phyloP scores from a whole-genome alignment of 768 basidiomycete species.

The Leccinum barrowsii region DNA sequence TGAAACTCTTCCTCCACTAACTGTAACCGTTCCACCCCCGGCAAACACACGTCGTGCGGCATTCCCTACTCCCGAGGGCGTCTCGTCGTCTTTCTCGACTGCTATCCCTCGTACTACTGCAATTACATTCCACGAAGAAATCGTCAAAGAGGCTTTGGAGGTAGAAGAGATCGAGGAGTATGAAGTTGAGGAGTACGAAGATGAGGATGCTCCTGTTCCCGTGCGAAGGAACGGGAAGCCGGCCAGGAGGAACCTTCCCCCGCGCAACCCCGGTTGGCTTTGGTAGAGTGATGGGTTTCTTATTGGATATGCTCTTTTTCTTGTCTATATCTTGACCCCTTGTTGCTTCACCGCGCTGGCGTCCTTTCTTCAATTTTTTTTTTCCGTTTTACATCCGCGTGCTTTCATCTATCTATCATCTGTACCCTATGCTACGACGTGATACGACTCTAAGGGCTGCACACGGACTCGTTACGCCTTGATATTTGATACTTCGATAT shows the following conservation, averaged over 20 bases:
- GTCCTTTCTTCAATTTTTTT: conserved; percentile 18
- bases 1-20: conserved; percentile 50
- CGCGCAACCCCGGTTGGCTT: conserved; percentile 47
- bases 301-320: conserved; percentile 36
- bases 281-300: conserved; percentile 39
- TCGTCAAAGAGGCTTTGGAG: conserved; percentile 31
- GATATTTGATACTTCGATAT: neutral
- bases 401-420: conserved; percentile 6
- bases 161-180: conserved; percentile 39
- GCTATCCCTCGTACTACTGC: conserved; percentile 72
- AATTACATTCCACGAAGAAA: conserved; percentile 62
- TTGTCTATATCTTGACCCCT: conserved; percentile 20
- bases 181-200: conserved; percentile 40
- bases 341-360: conserved; percentile 24
- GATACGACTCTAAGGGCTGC: conserved; percentile 22
- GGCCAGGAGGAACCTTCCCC: conserved; percentile 45
- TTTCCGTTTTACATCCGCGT: conserved; percentile 6
- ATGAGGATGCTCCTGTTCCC: conserved; percentile 39
- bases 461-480: conserved; percentile 11
- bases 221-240: conserved; percentile 42
- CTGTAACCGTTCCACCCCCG: conserved; percentile 69
- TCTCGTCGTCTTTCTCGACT: conserved; percentile 53
- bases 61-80: conserved; percentile 65
- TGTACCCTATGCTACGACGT: conserved; percentile 17
- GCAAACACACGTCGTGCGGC: conserved; percentile 76